A percentile compares a stretch with the other conserved stretches of the same genome.
Conservation (phyloP, 2,329 filamentous ascomycete species). For the Venturia oleaginea region DNA sequence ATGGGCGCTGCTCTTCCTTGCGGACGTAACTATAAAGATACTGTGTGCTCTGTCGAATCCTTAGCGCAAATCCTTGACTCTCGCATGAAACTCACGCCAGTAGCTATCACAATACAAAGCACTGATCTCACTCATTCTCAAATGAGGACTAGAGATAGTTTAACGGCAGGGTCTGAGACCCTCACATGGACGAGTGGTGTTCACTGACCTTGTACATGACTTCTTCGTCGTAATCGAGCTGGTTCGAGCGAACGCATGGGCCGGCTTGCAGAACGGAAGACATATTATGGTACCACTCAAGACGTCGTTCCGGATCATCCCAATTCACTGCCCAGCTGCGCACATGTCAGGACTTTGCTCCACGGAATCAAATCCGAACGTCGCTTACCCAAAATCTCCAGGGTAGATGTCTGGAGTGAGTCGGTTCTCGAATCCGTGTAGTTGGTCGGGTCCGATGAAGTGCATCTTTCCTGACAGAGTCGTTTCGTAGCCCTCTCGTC, state of each 20-base stretch:
- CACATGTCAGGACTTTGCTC: background rate
- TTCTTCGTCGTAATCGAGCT: conserved; percentile 92
- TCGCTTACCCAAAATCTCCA: conserved; percentile 65
- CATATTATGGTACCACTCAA: conserved; percentile 93
- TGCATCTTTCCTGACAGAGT: conserved; percentile 94
- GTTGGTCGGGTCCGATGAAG: conserved; percentile 80
- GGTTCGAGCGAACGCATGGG: conserved; percentile 81
- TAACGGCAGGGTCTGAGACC: background rate
- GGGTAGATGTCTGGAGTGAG: conserved; percentile 95
- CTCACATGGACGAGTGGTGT: background rate
- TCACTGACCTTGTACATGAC: conserved; percentile 66
- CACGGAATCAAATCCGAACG: background rate
- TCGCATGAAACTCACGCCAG: conserved; percentile 3
- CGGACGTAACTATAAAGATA: conserved; percentile 87
- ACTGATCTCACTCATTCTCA: conserved; percentile 5
- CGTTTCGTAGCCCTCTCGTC: conserved; percentile 78
- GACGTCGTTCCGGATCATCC: conserved; percentile 74
- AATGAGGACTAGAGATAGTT: conserved; percentile 10
- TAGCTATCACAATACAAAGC: background rate
- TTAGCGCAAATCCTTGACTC: conserved; percentile 7
- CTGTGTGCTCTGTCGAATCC: conserved; percentile 55
- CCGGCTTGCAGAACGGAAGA: conserved; percentile 88
- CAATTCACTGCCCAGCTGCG: conserved; percentile 62
- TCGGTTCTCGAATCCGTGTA: conserved; percentile 87
- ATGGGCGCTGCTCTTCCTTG: conserved; percentile 63